A percentile compares a stretch with the other conserved stretches of the same genome.
These are phyloP conservation scores for Hygrocybe coccinea DNA, from an alignment of 768 basidiomycete genomes.

Conservation along the genomic window DNA sequence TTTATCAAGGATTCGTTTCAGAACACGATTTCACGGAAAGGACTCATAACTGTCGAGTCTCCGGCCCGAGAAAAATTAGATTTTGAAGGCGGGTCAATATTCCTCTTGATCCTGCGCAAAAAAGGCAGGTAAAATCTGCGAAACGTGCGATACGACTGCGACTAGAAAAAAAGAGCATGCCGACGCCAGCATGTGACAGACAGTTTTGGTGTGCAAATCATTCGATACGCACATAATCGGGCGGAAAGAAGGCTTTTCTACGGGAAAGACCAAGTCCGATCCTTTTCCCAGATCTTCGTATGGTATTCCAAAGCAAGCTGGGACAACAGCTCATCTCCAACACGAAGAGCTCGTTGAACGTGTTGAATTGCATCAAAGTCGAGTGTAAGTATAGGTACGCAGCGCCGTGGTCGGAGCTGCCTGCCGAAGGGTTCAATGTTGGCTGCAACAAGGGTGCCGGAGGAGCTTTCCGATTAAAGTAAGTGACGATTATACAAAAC, in stretches of 20 bases:
- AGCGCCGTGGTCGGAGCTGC: conserved; percentile 33
- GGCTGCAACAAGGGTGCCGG: conserved; percentile 37
- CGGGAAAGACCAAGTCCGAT: conserved; percentile 42
- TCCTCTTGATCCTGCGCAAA: conserved; percentile 37
- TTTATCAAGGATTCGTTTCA: no score
- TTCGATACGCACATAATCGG: background rate
- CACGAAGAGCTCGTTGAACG: conserved; percentile 26
- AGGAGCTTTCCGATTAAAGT: conserved; percentile 13
- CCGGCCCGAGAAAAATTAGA: no score
- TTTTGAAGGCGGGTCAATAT: conserved; percentile 62
- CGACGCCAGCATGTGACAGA: no score
- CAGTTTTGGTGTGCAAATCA: no score
- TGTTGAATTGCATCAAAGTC: conserved; percentile 19
- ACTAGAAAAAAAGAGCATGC: no score
- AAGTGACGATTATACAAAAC: background rate
- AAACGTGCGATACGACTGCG: conserved; percentile 38
- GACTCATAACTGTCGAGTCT: no score
- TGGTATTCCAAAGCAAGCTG: conserved; percentile 34
- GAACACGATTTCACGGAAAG: no score
- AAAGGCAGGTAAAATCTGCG: conserved; percentile 45
- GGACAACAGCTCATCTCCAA: conserved; percentile 32
- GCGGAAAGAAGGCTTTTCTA: conserved; percentile 49
- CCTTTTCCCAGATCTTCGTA: conserved; percentile 38
- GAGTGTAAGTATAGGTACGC: conserved; percentile 46
- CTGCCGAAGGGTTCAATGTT: conserved; percentile 48